Conservation (phyloP, 768 basidiomycete genomes). For the Amanita muscaria region DNA sequence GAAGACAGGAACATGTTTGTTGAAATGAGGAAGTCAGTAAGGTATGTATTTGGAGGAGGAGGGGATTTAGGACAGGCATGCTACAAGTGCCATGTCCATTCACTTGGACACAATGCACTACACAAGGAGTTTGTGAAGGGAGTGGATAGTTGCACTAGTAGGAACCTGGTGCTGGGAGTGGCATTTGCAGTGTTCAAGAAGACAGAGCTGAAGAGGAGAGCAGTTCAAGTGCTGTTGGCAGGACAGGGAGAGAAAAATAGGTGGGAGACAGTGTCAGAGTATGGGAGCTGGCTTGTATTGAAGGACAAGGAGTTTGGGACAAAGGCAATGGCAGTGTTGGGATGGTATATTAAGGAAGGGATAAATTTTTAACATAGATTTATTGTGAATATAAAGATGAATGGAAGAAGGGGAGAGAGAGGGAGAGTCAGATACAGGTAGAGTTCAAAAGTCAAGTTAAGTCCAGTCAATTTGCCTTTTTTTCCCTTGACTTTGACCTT, state of each 20-base stretch:
- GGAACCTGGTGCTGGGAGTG: not conserved
- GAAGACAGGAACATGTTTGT: too few species aligned
- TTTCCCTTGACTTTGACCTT: too few species aligned
- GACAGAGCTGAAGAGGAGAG: not conserved
- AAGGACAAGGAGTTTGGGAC: conserved; percentile 1
- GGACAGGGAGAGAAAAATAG: not conserved
- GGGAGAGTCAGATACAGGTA: too few species aligned
- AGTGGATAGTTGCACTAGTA: not conserved
- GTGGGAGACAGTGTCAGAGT: not conserved
- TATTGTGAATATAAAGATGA: too few species aligned
- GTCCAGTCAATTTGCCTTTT: too few species aligned
- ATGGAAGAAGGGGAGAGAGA: too few species aligned
- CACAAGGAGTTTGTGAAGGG: not conserved
- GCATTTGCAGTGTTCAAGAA: not conserved
- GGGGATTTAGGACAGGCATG: not conserved
- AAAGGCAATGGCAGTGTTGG: not conserved
- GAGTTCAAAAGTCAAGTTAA: too few species aligned
- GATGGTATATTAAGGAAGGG: not conserved
- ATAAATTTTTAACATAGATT: too few species aligned
- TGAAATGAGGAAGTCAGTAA: too few species aligned
- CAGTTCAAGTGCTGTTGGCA: not conserved
- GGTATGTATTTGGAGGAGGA: too few species aligned
- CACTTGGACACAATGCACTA: not conserved
- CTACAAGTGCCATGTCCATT: not conserved
- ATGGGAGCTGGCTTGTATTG: not conserved